Evolutionary conservation across 202 grass and related monocot genomes (phyloP).

Genomic region (Dendrocalamus latiflorus): DNA sequence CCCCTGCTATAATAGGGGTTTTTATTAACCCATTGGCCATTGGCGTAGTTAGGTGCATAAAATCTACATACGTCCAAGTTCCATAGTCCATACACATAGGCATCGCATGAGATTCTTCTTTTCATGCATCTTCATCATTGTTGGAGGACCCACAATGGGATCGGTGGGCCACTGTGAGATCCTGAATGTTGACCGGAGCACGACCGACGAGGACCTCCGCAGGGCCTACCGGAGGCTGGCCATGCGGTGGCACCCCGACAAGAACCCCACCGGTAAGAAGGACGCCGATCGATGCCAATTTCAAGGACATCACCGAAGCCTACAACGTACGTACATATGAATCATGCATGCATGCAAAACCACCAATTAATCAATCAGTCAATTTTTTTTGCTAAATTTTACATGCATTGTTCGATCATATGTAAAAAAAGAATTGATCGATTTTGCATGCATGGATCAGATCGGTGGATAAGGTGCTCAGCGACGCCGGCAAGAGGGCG

Average conservation of each 20-base stretch:
- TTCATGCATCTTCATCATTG: slow-evolving; percentile 12
- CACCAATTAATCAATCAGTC: not conserved
- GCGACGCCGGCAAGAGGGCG: slow-evolving; percentile 59
- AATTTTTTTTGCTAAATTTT: not conserved
- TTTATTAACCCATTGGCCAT: not conserved
- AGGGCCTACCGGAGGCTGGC: slow-evolving; percentile 50
- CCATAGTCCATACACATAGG: no score
- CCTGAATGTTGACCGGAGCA: slow-evolving; percentile 31
- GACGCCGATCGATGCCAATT: slow-evolving; percentile 46
- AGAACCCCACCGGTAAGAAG: slow-evolving; percentile 36
- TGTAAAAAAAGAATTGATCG: not conserved
- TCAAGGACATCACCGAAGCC: slow-evolving; percentile 61
- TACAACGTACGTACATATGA: no score
- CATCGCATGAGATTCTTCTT: not conserved
- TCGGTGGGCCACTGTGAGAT: slow-evolving; percentile 54
- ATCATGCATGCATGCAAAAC: not conserved
- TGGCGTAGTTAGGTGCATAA: not conserved
- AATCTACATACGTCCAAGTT: not conserved
- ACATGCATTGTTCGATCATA: not conserved
- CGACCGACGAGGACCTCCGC: slow-evolving; percentile 48
- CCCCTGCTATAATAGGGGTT: no score
- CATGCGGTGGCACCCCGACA: slow-evolving; percentile 68
- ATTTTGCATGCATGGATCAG: not conserved
- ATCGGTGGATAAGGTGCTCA: slow-evolving; percentile 49
- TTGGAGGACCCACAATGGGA: slow-evolving; percentile 22